Base-by-base conservation (phyloP, 805 yeast genomes). In the Ogataea glucozyma region DNA sequence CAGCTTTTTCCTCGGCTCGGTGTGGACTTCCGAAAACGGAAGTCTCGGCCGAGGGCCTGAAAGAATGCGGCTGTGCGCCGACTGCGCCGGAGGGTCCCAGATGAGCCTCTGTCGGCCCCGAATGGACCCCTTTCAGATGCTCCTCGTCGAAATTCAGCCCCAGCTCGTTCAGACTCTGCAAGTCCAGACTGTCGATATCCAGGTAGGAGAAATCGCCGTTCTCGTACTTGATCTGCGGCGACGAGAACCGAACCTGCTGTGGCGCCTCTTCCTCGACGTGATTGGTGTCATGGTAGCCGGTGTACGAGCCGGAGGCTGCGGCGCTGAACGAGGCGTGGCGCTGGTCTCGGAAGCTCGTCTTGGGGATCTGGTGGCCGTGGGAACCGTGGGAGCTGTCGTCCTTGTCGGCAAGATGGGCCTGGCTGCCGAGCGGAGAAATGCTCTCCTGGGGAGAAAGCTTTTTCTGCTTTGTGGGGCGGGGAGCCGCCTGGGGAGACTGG, bases 171-270 rank as follows among this genome's bases (percentile, higher is more conserved):
- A 60, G 43, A 16, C 47, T 43, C 26, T 49, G 49, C n/a, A 54
- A 31, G 42, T 60, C 62, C 35, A 61, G 40, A 14, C 49, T 47
- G 44, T 62, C 65, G 38, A 67, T 55, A 49, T 64, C 65, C 38
- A 68, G 50, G 32, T 66, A 63, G 16, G 58, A 51, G 23, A 65
- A 53, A 41, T 64, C 66, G 8, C 64, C 58, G 30, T 55, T 61
- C 21, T 56, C 51, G 42, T 56, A 62, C 18, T 40, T 49, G 26
- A 61, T 16, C 60, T 88, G 95, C 3, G 96, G 96, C 1, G 95
- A 85, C 1, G 95, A 79, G 58, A 85, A 87, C 2, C 83, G 86
- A 19, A 85, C 89, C 54, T 85, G 88, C 32, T 73, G 75, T 1
- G 90, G 89, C 0, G 75, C 76, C 27, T 73, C 76, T 4, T 58